phyloP scores from a whole-genome alignment of 2,329 filamentous ascomycete genomes.

The Pseudocercospora fijiensis region DNA sequence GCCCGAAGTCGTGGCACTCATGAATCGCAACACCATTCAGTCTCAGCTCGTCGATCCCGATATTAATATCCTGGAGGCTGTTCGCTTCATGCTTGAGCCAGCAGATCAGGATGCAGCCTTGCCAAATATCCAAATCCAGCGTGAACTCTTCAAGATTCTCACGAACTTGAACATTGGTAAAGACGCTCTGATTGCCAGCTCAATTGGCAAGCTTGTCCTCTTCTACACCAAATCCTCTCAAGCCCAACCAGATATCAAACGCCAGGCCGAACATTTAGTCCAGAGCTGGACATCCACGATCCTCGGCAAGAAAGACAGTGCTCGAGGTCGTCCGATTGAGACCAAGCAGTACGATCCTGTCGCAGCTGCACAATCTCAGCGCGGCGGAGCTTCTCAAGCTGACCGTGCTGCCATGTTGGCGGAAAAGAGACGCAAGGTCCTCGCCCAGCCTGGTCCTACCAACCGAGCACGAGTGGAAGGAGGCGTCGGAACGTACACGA shows the following conservation, averaged over 20 bases:
- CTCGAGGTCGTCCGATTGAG: constrained; percentile 77
- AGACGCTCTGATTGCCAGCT: constrained; percentile 82
- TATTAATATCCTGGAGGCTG: constrained; percentile 88
- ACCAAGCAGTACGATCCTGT: constrained; percentile 61
- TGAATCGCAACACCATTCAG: constrained; percentile 86
- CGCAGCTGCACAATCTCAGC: constrained; percentile 27
- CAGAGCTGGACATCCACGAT: constrained; percentile 96
- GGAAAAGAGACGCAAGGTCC: constrained; percentile 52
- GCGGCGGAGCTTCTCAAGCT: constrained; percentile 35
- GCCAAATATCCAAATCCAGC: constrained; percentile 95
- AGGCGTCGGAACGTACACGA: constrained; percentile 60
- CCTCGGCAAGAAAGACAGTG: constrained; percentile 78
- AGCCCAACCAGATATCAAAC: constrained; percentile 83
- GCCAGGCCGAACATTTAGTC: constrained; percentile 86
- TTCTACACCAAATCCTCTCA: constrained; percentile 97
- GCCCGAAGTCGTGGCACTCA: constrained; percentile 80
- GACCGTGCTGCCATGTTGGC: constrained; percentile 46
- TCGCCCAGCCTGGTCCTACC: constrained; percentile 54
- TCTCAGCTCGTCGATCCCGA: constrained; percentile 87
- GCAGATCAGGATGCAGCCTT: constrained; percentile 83
- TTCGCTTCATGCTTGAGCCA: constrained; percentile 96
- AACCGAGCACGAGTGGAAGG: constrained; percentile 61
- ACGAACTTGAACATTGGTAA: constrained; percentile 83
- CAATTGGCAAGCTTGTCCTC: constrained; percentile 91
- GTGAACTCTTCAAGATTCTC: constrained; percentile 83